These are phyloP conservation scores for Rhodotorula sp. DNA, from an alignment of 1,284 basidiomycete species.

Conservation along the genomic window DNA sequence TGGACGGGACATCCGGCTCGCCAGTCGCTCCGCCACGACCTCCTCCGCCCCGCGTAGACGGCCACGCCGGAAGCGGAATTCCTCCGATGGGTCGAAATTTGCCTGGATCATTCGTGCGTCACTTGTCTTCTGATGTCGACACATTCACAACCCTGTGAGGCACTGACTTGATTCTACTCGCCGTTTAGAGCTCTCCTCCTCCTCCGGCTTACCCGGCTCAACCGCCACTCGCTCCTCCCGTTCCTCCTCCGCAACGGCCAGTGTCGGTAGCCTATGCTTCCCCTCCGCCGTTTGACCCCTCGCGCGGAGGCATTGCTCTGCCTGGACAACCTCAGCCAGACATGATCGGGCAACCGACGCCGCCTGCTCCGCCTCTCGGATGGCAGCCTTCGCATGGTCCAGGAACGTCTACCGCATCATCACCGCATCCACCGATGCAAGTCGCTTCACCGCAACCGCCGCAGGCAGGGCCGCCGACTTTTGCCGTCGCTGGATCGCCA, in stretches of 20 bases:
- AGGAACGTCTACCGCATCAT: too few relatives aligned
- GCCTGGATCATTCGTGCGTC: conserved; percentile 14
- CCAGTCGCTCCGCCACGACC: not conserved
- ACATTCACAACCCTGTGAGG: too few relatives aligned
- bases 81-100: not conserved
- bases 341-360: too few relatives aligned
- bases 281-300: not conserved
- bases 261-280: not conserved
- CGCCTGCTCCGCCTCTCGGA: too few relatives aligned
- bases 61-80: not conserved
- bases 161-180: not conserved
- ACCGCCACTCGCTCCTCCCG: conserved; percentile 1
- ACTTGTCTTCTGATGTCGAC: too few relatives aligned
- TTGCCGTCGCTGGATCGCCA: too few relatives aligned
- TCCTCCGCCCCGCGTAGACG: not conserved
- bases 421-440: too few relatives aligned
- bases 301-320: too few relatives aligned
- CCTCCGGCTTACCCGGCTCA: conserved; percentile 15
- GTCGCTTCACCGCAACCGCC: too few relatives aligned
- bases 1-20: not conserved
- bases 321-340: too few relatives aligned
- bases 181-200: conserved; percentile 3
- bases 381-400: too few relatives aligned
- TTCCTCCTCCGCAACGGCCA: conserved; percentile 4
- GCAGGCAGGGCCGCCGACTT: too few relatives aligned